A percentile compares a stretch with the other conserved stretches of the same genome.
Evolutionary conservation across 2,329 filamentous ascomycete genomes (phyloP).

Genomic region (Thelonectria olida): DNA sequence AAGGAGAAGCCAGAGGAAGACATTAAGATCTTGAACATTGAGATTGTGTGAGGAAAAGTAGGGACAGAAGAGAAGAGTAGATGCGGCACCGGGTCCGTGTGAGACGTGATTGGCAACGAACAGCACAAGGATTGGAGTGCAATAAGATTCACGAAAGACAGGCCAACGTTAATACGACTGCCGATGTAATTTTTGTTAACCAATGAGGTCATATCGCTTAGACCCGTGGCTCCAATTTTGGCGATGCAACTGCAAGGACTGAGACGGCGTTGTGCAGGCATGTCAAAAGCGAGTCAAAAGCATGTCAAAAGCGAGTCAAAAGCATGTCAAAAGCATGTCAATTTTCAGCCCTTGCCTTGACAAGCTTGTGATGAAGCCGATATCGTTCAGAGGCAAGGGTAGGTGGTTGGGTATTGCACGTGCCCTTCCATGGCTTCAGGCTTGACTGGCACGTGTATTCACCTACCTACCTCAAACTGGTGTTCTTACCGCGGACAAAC

Average conservation of each 20-base stretch:
- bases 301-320: too few species aligned
- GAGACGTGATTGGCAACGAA: background rate
- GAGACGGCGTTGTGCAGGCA: constrained; percentile 11
- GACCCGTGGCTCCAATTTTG: constrained; percentile 19
- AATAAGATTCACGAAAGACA: too few species aligned
- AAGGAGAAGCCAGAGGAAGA: constrained; percentile 96
- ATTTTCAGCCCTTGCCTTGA: constrained; percentile 19
- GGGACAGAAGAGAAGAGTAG: background rate
- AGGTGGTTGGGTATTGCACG: too few species aligned
- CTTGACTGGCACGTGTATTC: too few species aligned
- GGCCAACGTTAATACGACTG: too few species aligned
- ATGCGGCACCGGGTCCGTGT: background rate
- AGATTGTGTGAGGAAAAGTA: constrained; percentile 55
- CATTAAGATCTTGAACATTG: constrained; percentile 95
- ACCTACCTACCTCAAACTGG: too few species aligned
- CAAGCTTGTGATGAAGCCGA: background rate
- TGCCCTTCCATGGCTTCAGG: too few species aligned
- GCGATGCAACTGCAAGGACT: background rate
- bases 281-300: constrained; percentile 8
- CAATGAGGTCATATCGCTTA: constrained; percentile 20
- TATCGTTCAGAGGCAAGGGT: too few species aligned
- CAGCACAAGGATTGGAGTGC: too few species aligned
- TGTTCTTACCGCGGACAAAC: background rate
- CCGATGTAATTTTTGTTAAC: background rate
- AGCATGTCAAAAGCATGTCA: constrained; percentile 15